A percentile compares a stretch with the other conserved stretches of the same genome.
phyloP scores from a whole-genome alignment of 768 basidiomycete species.

The Mycena venus region DNA sequence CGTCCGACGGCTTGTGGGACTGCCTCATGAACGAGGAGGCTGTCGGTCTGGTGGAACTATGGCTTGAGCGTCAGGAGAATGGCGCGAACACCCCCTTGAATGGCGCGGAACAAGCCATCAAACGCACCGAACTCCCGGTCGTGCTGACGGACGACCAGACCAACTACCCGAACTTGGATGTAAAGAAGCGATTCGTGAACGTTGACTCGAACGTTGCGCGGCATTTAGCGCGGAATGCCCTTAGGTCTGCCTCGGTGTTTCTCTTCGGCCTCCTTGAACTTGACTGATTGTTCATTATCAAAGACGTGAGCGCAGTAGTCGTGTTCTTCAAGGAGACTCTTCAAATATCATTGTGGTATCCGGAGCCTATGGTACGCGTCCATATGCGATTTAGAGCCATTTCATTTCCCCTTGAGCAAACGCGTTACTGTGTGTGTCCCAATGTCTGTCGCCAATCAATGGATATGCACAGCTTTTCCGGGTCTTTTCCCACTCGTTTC shows the following conservation, averaged over 20 bases:
- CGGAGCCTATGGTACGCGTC: no score
- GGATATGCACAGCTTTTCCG: no score
- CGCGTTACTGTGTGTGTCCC: no score
- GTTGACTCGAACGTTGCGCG: conserved; percentile 60
- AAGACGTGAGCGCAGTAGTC: conserved; percentile 23
- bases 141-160: conserved; percentile 46
- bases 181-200: conserved; percentile 55
- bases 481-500: no score
- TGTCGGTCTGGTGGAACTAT: conserved; percentile 62
- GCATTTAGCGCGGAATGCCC: conserved; percentile 67
- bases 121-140: conserved; percentile 48
- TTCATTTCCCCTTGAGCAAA: no score
- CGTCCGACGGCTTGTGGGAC: conserved; percentile 70
- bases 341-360: background rate
- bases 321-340: conserved; percentile 19
- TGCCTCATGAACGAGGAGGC: conserved; percentile 66
- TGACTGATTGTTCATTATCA: conserved; percentile 17
- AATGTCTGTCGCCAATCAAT: no score
- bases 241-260: conserved; percentile 48
- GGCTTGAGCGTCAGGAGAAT: conserved; percentile 42
- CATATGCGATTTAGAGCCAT: no score
- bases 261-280: background rate
- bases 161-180: conserved; percentile 52
- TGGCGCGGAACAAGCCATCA: conserved; percentile 14
- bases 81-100: background rate